Evolutionary conservation across 148 eudicot genomes (phyloP).

Genomic region (Dianthus caryophyllus): DNA sequence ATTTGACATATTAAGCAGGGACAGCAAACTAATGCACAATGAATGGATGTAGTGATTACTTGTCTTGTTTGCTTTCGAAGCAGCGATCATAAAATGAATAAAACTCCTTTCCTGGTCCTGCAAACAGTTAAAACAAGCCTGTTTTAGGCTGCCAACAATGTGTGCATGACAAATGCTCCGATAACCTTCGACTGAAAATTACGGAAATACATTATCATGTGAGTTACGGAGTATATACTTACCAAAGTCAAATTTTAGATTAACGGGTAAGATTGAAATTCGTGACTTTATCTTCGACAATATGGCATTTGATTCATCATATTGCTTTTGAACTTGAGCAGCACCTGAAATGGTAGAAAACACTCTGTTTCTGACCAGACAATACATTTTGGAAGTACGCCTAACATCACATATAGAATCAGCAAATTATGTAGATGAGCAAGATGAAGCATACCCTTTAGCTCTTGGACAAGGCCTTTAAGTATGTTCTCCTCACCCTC

Average conservation of each 20-base stretch:
- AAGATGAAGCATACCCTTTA: slow-evolving; percentile 53
- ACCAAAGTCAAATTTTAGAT: slow-evolving; percentile 86
- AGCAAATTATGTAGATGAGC: neutral
- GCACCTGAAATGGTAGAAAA: slow-evolving; percentile 53
- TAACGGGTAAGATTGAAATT: slow-evolving; percentile 76
- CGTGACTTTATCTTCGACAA: slow-evolving; percentile 87
- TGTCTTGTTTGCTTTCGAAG: slow-evolving; percentile 83
- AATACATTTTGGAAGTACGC: neutral
- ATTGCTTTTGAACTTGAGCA: slow-evolving; percentile 84
- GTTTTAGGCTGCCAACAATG: neutral
- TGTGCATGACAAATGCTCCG: neutral
- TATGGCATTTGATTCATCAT: slow-evolving; percentile 70
- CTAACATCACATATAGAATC: neutral
- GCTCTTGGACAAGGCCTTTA: slow-evolving; percentile 69
- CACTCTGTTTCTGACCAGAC: neutral
- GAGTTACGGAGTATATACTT: slow-evolving; percentile 23
- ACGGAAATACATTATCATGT: neutral
- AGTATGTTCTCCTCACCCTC: slow-evolving; percentile 75
- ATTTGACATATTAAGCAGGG: neutral
- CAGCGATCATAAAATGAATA: slow-evolving; percentile 85
- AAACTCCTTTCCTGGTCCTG: slow-evolving; percentile 92
- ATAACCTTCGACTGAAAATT: neutral
- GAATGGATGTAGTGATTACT: slow-evolving; percentile 39
- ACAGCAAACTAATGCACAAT: neutral
- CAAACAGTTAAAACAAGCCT: slow-evolving; percentile 19